Conservation (phyloP, 176 grass and related monocot species). For the Oryza coarctata region DNA sequence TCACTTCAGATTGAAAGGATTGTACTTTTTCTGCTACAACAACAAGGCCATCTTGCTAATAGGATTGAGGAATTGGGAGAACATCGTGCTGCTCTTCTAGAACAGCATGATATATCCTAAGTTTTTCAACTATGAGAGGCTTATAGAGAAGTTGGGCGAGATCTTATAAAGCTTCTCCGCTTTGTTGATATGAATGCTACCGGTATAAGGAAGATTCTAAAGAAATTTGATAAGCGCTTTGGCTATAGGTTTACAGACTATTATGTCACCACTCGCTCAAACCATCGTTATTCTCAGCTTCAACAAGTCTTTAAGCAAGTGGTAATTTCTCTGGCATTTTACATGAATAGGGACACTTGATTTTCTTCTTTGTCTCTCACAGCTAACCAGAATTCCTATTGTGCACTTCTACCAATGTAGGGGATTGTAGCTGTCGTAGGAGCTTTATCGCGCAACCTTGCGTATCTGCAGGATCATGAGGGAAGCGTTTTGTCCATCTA, state of each 20-base stretch:
- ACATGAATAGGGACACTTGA: background rate
- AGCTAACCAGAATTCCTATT: constrained; percentile 21
- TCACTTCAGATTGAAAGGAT: constrained; percentile 88
- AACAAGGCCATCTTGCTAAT: constrained; percentile 82
- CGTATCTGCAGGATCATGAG: constrained; percentile 62
- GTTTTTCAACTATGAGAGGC: constrained; percentile 56
- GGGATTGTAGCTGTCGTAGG: constrained; percentile 83
- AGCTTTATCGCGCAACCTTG: constrained; percentile 77
- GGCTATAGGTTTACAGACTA: constrained; percentile 94
- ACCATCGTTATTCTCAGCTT: constrained; percentile 96
- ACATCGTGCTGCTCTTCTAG: constrained; percentile 43
- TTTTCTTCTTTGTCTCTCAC: background rate
- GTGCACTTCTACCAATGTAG: constrained; percentile 33
- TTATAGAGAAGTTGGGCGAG: constrained; percentile 71
- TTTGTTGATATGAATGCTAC: constrained; percentile 95
- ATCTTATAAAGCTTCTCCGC: constrained; percentile 86
- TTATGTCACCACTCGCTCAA: constrained; percentile 81
- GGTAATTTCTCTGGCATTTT: constrained; percentile 56
- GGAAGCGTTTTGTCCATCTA: constrained; percentile 76
- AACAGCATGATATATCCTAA: constrained; percentile 63
- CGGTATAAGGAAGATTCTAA: constrained; percentile 88
- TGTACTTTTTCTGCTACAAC: constrained; percentile 84
- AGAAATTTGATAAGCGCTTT: constrained; percentile 98
- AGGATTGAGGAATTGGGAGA: constrained; percentile 78
- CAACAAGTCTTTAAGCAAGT: constrained; percentile 99